Conservation (phyloP, 768 basidiomycete species). For the Mycena crocata region DNA sequence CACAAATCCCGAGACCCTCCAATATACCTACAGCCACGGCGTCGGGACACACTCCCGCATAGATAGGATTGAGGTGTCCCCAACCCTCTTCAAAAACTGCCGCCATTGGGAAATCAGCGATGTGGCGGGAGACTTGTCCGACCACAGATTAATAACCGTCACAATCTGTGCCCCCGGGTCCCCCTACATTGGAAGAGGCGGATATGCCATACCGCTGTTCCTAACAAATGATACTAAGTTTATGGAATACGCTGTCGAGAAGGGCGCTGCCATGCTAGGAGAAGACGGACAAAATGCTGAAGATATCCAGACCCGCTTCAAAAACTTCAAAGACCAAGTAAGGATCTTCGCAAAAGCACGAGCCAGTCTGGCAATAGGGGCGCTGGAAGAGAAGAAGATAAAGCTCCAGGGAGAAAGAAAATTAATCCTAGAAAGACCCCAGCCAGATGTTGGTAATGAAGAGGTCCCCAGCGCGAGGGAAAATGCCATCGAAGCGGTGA, state of each 20-base stretch:
- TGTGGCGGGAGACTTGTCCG: not conserved
- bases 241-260: not conserved
- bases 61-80: conserved; percentile 19
- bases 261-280: not conserved
- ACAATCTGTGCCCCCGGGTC: conserved; percentile 10
- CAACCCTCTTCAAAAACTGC: not conserved
- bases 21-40: not conserved
- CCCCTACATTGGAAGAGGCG: conserved; percentile 28
- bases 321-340: too few species aligned
- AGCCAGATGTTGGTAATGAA: too few species aligned
- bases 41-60: conserved; percentile 16
- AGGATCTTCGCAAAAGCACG: too few species aligned
- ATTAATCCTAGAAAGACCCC: too few species aligned
- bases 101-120: conserved; percentile 23
- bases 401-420: too few species aligned
- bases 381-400: too few species aligned
- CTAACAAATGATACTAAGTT: conserved; percentile 9
- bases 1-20: not conserved
- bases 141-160: conserved; percentile 30
- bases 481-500: not conserved
- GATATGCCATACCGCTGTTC: conserved; percentile 24
- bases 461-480: not conserved
- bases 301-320: not conserved
- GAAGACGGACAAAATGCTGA: not conserved
- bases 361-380: too few species aligned